Evolutionary conservation across 129 eudicot species (phyloP), one percentile per base, ranked within the genome.

Genomic region (Glebionis coronaria): DNA sequence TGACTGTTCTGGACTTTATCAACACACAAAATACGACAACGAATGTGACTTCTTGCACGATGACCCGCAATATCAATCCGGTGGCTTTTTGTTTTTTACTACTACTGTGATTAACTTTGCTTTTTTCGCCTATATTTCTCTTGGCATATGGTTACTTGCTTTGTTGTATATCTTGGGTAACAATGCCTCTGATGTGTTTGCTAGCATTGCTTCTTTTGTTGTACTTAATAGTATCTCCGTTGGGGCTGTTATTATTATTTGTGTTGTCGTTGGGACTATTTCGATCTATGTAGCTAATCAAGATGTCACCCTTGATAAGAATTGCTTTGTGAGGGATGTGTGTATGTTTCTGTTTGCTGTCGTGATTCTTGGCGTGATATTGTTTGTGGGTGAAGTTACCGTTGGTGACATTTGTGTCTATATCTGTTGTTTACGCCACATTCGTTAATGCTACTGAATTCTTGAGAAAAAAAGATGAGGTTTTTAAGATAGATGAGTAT

Each of bases 181-280:
- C 16, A 88, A 93, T 18, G 93, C 93, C 4, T 83, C 92, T 13
- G 96, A 85, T 50, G 89, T 88, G 29, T 88, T 88, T 63, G 61
- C 96, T 35, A 81, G 96, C 46, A 81, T 88, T 19, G 96, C 92
- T 12, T 83, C 96, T n/a, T 88, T 88, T 70, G 77, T 81, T 16
- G 96, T 92, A 12, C 56, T 88, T 12, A 88, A 85, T 66, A 78
- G 96, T 67, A 84, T 88, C 16, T 69, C 84, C 51, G 96, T 92
- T 8, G 96, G 89, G 10, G 92, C 89, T 38, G 78, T 85, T 19
- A 85, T 85, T 44, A 72, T 88, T 9, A 67, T 72, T 52, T 85
- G 92, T 70, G 63, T 88, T 14, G 96, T 88, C 44, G 96, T 65
- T 3, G 96, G 92, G 8, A 72, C 79, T 40, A 79, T 85, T 45